Percentiles rank a stretch among this genome's conserved stretches.
Conservation (phyloP, 371 early-diverging fungal species). For the Haplosporangium sp. region DNA sequence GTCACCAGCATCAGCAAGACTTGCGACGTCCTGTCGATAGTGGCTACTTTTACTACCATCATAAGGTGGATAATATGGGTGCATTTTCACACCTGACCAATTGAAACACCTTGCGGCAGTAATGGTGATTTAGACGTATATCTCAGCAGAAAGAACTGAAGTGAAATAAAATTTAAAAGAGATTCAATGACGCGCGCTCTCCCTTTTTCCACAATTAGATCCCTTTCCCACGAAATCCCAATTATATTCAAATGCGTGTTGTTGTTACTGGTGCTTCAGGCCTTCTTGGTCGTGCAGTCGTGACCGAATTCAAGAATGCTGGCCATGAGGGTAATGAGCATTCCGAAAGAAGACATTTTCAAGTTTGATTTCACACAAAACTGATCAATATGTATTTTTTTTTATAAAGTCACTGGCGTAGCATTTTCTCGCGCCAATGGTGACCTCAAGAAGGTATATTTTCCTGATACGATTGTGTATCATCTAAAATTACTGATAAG, state of each 20-base stretch:
- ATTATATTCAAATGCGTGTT: constrained; percentile 59
- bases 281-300: constrained; percentile 83
- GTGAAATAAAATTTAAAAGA: background rate
- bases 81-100: constrained; percentile 61
- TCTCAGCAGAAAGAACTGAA: constrained; percentile 56
- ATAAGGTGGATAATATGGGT: constrained; percentile 59
- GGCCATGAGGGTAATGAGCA: constrained; percentile 62
- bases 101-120: constrained; percentile 60
- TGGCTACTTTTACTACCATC: constrained; percentile 62
- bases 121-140: constrained; percentile 64
- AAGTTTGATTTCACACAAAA: background rate
- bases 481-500: background rate
- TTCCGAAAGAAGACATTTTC: background rate
- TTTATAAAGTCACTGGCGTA: constrained; percentile 71
- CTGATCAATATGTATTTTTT: background rate
- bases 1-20: background rate
- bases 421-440: constrained; percentile 74
- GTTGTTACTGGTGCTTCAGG: constrained; percentile 88
- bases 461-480: background rate
- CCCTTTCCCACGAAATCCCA: constrained; percentile 4
- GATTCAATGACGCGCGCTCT: background rate
- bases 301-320: constrained; percentile 62
- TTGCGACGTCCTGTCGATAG: constrained; percentile 32
- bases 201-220: background rate
- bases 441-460: constrained; percentile 67